Evolutionary conservation across 2,329 filamentous ascomycete species (phyloP).

Genomic region (Chalaropsis ovoidea): DNA sequence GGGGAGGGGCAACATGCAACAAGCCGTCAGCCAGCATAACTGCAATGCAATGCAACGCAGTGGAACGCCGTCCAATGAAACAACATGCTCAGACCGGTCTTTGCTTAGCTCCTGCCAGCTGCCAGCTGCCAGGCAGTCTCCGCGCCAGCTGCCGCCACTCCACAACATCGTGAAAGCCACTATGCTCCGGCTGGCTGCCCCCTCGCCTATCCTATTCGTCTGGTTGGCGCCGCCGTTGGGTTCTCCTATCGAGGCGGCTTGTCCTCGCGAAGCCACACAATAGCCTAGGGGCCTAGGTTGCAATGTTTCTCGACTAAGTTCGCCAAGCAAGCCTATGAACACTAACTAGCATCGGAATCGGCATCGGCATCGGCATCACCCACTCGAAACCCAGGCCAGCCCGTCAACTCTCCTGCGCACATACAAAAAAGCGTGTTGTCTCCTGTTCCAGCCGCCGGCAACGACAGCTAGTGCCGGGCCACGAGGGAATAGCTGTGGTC

Average conservation of each 20-base stretch:
- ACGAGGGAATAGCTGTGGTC: too few species aligned
- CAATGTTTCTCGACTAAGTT: constrained; percentile 11
- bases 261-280: neutral
- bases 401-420: neutral
- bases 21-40: neutral
- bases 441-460: neutral
- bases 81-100: neutral
- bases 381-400: neutral
- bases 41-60: neutral
- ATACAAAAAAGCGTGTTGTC: neutral
- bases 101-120: neutral
- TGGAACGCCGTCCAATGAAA: neutral
- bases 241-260: neutral
- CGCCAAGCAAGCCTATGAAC: constrained; percentile 7
- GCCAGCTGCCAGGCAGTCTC: too few species aligned
- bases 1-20: neutral
- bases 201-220: neutral
- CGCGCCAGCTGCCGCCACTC: too few species aligned
- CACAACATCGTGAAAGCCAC: too few species aligned
- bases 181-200: neutral
- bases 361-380: neutral
- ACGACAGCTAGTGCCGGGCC: too few species aligned
- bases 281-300: neutral
- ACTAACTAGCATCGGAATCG: constrained; percentile 11
- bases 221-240: neutral